These are phyloP conservation scores for Ogataea saltuana DNA, from an alignment of 805 yeast species.

Conservation along the genomic window DNA sequence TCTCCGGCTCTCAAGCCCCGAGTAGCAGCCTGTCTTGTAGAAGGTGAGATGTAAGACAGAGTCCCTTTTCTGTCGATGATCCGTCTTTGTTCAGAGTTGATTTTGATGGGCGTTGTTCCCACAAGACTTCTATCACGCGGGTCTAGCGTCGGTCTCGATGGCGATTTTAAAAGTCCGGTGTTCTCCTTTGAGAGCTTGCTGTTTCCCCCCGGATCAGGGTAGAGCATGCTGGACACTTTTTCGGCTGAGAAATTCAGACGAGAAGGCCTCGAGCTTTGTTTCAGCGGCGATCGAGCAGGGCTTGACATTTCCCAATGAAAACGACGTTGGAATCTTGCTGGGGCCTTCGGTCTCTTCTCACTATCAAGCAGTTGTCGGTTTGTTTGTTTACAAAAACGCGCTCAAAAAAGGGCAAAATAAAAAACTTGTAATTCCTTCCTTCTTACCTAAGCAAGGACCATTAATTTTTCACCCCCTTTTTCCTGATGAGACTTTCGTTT, in stretches of 20 bases:
- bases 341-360: too few relatives aligned
- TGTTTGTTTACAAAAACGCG: slow-evolving; percentile 2
- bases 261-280: neutral
- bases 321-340: too few relatives aligned
- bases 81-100: slow-evolving; percentile 7
- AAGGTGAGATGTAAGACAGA: slow-evolving; percentile 6
- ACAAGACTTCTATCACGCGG: too few relatives aligned
- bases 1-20: neutral
- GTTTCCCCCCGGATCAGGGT: neutral
- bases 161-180: too few relatives aligned
- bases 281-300: slow-evolving; percentile 2
- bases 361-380: too few relatives aligned
- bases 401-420: neutral
- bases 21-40: neutral
- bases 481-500: too few relatives aligned
- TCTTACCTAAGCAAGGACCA: too few relatives aligned
- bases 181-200: neutral
- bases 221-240: slow-evolving; percentile 4
- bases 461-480: neutral
- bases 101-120: slow-evolving; percentile 2
- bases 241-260: neutral
- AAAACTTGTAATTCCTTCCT: neutral
- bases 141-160: too few relatives aligned
- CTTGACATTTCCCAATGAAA: slow-evolving; percentile 1
- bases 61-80: slow-evolving; percentile 8